Percentiles rank a stretch among this genome's conserved stretches.
Evolutionary conservation across 2,329 filamentous ascomycete genomes (phyloP).

Genomic region (Ascochyta viciae-villosae): DNA sequence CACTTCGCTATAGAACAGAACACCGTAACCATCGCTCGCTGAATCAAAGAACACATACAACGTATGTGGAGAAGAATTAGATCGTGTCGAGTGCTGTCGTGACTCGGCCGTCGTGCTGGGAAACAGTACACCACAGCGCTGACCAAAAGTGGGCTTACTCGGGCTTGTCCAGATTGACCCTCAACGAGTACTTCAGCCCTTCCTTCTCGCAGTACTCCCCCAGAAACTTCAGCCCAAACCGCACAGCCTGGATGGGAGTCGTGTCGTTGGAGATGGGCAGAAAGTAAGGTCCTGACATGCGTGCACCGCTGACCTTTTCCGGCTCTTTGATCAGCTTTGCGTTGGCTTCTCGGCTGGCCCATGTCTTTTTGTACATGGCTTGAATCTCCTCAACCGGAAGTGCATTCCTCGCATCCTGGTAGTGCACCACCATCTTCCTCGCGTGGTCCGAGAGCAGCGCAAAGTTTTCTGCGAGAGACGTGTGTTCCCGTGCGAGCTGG

Average conservation of each 20-base stretch:
- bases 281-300: slow-evolving; percentile 48
- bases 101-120: background rate
- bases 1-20: slow-evolving; percentile 11
- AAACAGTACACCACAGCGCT: background rate
- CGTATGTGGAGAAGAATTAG: background rate
- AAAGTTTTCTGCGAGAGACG: slow-evolving; percentile 34
- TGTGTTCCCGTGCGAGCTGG: slow-evolving; percentile 35
- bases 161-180: slow-evolving; percentile 38
- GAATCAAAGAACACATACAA: slow-evolving; percentile 7
- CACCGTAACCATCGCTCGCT: slow-evolving; percentile 4
- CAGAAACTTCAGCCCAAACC: slow-evolving; percentile 53
- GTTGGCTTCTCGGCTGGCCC: slow-evolving; percentile 37
- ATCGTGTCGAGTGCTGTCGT: background rate
- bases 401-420: slow-evolving; percentile 36
- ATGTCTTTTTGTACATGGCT: slow-evolving; percentile 49
- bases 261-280: slow-evolving; percentile 52
- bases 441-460: slow-evolving; percentile 38
- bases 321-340: slow-evolving; percentile 31
- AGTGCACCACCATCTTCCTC: slow-evolving; percentile 33
- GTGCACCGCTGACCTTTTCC: slow-evolving; percentile 45
- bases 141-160: slow-evolving; percentile 18
- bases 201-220: slow-evolving; percentile 53
- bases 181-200: slow-evolving; percentile 32
- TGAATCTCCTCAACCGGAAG: slow-evolving; percentile 48
- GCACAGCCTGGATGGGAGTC: slow-evolving; percentile 53